These are phyloP conservation scores for Extremus antarcticus DNA, from an alignment of 495 filamentous ascomycete species.

Conservation along the genomic window DNA sequence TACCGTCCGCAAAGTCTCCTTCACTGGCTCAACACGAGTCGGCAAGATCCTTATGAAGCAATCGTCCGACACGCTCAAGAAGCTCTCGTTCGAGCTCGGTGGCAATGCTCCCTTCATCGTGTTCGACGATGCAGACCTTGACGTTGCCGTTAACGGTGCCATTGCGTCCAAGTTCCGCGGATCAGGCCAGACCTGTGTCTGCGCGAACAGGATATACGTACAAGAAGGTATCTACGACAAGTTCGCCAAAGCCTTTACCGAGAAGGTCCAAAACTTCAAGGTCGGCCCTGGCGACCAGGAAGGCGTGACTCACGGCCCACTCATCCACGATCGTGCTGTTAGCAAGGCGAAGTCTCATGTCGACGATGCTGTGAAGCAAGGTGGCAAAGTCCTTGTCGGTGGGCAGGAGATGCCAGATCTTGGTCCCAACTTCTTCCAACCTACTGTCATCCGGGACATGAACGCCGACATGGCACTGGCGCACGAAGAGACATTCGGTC, in stretches of 20 bases:
- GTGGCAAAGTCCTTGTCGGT: conserved; percentile 34
- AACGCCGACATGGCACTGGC: conserved; percentile 37
- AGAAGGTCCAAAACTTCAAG: conserved; percentile 34
- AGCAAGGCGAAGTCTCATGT: conserved; percentile 31
- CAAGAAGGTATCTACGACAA: conserved; percentile 40
- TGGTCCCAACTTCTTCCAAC: conserved; percentile 41
- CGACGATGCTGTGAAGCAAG: conserved; percentile 30
- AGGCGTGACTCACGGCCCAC: conserved; percentile 35
- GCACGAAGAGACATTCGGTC: conserved; percentile 50
- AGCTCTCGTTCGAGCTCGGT: conserved; percentile 61
- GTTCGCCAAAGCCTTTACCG: conserved; percentile 32
- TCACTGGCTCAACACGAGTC: conserved; percentile 59
- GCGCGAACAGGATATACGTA: conserved; percentile 62
- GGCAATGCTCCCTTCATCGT: conserved; percentile 67
- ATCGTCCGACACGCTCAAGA: conserved; percentile 55
- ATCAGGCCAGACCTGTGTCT: conserved; percentile 63
- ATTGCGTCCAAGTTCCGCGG: conserved; percentile 57
- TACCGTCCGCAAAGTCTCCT: conserved; percentile 59
- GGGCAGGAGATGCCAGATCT: conserved; percentile 32
- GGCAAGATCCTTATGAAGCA: conserved; percentile 51
- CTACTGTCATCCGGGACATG: conserved; percentile 39
- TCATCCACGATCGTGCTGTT: conserved; percentile 36
- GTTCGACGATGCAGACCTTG: conserved; percentile 62
- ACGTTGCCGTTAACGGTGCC: conserved; percentile 48
- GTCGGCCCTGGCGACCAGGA: conserved; percentile 33